A percentile compares a stretch with the other conserved stretches of the same genome.
Conservation (phyloP, 306 rosid genomes). For the Purshia tridentata region DNA sequence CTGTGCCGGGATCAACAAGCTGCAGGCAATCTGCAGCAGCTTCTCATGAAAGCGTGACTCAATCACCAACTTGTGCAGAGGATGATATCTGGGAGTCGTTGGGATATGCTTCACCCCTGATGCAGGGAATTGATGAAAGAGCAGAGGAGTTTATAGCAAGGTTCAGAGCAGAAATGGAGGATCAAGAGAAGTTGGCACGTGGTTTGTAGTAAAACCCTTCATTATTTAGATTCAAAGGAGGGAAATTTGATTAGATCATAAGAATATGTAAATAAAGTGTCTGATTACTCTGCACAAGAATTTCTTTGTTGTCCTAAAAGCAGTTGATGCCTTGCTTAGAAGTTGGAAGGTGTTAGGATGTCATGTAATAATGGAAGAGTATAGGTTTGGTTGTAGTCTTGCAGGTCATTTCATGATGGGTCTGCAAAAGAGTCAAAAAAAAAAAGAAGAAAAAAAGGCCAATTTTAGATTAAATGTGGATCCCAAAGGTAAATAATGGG, state of each 20-base stretch:
- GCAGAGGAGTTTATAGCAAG: conserved; percentile 67
- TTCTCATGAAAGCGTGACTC: conserved; percentile 3
- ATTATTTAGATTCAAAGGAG: not conserved
- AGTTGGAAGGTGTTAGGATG: too few species aligned
- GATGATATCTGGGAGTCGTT: conserved; percentile 72
- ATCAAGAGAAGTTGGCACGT: conserved; percentile 47
- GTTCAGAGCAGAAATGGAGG: conserved; percentile 54
- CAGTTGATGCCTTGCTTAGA: too few species aligned
- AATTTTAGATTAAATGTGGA: too few species aligned
- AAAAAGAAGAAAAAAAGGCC: too few species aligned
- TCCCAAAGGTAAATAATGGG: too few species aligned
- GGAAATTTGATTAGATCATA: not conserved
- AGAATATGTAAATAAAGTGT: not conserved
- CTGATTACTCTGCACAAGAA: not conserved
- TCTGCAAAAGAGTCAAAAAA: too few species aligned
- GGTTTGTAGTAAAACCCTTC: conserved; percentile 1
- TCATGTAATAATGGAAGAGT: too few species aligned
- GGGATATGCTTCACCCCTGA: conserved; percentile 55
- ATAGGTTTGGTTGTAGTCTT: too few species aligned
- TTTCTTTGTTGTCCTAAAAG: not conserved
- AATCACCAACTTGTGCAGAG: not conserved
- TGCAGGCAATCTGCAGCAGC: conserved; percentile 2
- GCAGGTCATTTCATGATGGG: too few species aligned
- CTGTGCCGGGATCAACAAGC: too few species aligned
- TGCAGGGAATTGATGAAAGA: conserved; percentile 62